A percentile compares a stretch with the other conserved stretches of the same genome.
phyloP scores from a whole-genome alignment of 2,329 filamentous ascomycete species.

The Fusarium acutatum region DNA sequence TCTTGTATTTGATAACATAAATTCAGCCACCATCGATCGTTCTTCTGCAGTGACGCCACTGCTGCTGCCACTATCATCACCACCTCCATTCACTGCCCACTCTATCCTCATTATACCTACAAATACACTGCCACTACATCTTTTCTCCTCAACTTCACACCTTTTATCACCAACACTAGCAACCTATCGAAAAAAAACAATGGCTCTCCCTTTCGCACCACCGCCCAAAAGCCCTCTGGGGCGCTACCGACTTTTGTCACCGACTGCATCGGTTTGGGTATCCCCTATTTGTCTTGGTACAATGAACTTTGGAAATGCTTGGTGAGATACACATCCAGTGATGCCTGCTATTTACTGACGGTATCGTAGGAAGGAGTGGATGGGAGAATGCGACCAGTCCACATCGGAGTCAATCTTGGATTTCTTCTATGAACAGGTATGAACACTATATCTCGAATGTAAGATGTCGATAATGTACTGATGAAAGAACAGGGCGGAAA shows the following conservation, averaged over 20 bases:
- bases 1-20: not conserved
- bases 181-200: not conserved
- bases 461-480: not conserved
- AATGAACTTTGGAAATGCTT: conserved; percentile 71
- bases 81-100: not conserved
- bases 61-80: not conserved
- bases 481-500: conserved; percentile 60
- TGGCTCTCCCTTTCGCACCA: conserved; percentile 51
- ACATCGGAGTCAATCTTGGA: conserved; percentile 71
- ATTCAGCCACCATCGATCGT: not conserved
- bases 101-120: not conserved
- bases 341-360: not conserved
- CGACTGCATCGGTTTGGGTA: conserved; percentile 71
- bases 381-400: conserved; percentile 73
- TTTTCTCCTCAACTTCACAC: not conserved
- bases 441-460: not conserved
- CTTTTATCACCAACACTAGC: not conserved
- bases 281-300: conserved; percentile 71
- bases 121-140: not conserved
- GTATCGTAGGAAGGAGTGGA: conserved; percentile 55
- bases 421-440: conserved; percentile 66
- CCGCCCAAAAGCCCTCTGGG: conserved; percentile 67
- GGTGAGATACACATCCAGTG: conserved; percentile 39
- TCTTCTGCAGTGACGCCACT: not conserved
- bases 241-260: conserved; percentile 72